A percentile compares a stretch with the other conserved stretches of the same genome.
Evolutionary conservation across 306 rosid species (phyloP).

Genomic region (Gleditsia sinensis): DNA sequence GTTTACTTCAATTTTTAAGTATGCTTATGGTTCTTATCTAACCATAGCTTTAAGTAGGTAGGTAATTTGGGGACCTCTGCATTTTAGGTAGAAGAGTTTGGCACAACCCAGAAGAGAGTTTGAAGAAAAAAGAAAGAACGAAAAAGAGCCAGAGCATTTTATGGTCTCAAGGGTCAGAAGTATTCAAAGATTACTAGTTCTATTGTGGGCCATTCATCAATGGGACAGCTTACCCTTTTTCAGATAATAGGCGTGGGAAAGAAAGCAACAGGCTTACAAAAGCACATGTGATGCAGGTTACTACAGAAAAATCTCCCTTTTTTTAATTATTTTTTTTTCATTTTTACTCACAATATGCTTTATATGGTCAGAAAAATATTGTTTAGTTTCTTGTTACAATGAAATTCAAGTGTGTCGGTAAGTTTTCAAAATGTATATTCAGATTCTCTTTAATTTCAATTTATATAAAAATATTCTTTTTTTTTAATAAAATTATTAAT

Average conservation of each 20-base stretch:
- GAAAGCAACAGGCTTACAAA: conserved; percentile 31
- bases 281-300: not conserved
- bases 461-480: too few species aligned
- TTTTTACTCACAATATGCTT: not conserved
- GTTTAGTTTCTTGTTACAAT: conserved; percentile 5
- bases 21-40: too few species aligned
- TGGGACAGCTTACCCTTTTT: conserved; percentile 40
- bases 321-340: not conserved
- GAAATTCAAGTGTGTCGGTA: too few species aligned
- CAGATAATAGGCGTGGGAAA: conserved; percentile 35
- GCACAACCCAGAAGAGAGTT: not conserved
- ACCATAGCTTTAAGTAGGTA: too few species aligned
- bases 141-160: not conserved
- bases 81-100: not conserved
- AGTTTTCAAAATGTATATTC: too few species aligned
- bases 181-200: not conserved
- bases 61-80: not conserved
- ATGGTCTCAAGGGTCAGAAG: not conserved
- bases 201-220: conserved; percentile 36
- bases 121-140: not conserved
- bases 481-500: too few species aligned
- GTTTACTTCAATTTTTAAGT: too few species aligned
- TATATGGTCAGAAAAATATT: not conserved
- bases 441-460: too few species aligned
- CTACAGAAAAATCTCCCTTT: not conserved